phyloP scores from a whole-genome alignment of 306 rosid genomes.

The Cucurbita maxima region DNA sequence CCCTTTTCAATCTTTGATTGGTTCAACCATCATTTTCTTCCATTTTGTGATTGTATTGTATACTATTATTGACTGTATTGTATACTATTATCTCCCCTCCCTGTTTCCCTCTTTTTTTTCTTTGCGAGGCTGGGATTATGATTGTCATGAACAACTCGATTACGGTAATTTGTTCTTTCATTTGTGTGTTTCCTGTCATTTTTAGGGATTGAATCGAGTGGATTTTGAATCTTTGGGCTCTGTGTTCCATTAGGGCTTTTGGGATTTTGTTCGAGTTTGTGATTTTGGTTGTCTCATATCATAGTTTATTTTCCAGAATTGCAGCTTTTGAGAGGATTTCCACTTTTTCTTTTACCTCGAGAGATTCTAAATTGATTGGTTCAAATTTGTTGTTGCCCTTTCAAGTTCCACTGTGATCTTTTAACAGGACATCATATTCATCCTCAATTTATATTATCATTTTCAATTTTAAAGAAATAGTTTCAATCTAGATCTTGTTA shows the following conservation, averaged over 20 bases:
- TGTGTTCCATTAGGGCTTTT: neutral
- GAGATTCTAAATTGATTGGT: neutral
- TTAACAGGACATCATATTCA: too few relatives aligned
- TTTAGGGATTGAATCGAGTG: neutral
- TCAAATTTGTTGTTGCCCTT: too few relatives aligned
- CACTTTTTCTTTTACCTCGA: neutral
- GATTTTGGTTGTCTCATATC: neutral
- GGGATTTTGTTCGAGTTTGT: neutral
- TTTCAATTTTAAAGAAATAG: neutral
- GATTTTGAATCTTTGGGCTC: slow-evolving; percentile 5
- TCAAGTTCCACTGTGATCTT: too few relatives aligned
- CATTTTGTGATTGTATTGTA: neutral
- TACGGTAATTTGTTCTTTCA: slow-evolving; percentile 33
- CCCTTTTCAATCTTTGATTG: neutral
- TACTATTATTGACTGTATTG: neutral
- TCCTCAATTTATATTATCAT: neutral
- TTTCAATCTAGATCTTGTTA: neutral
- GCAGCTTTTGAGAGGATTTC: neutral
- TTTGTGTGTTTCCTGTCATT: neutral
- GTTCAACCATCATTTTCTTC: neutral
- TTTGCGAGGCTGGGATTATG: neutral
- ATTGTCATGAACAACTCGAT: slow-evolving; percentile 84
- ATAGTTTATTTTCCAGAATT: neutral
- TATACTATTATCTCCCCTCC: neutral
- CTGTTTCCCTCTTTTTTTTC: neutral